Conservation (phyloP, 1,284 basidiomycete species). For the Phaffia rhodozyma region DNA sequence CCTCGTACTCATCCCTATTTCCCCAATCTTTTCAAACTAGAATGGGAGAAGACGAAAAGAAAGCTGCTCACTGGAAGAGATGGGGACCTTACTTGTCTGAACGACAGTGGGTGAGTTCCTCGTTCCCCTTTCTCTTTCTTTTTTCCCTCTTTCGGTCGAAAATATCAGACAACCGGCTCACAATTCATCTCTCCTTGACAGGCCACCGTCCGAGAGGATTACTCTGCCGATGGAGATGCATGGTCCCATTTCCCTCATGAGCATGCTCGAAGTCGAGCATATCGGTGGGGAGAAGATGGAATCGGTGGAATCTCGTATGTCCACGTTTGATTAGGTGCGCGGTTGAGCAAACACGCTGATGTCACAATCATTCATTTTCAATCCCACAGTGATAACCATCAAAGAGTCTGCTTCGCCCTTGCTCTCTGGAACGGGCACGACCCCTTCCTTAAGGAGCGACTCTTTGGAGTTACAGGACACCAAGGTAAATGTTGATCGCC, state of each 20-base stretch:
- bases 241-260: slow-evolving; percentile 98
- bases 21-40: slow-evolving; percentile 56
- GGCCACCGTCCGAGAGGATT: slow-evolving; percentile 74
- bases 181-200: not conserved
- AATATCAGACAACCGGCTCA: not conserved
- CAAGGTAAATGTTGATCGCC: slow-evolving; percentile 41
- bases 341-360: not conserved
- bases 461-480: slow-evolving; percentile 87
- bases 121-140: slow-evolving; percentile 1
- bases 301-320: slow-evolving; percentile 73
- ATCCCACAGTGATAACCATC: slow-evolving; percentile 65
- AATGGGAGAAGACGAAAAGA: slow-evolving; percentile 54
- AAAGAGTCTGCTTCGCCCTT: slow-evolving; percentile 77
- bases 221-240: slow-evolving; percentile 89
- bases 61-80: slow-evolving; percentile 80
- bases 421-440: slow-evolving; percentile 94
- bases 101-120: slow-evolving; percentile 76
- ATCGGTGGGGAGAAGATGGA: slow-evolving; percentile 97
- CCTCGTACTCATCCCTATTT: slow-evolving; percentile 31
- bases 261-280: slow-evolving; percentile 83
- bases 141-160: not conserved
- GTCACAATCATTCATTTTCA: not conserved
- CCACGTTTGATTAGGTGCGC: no score
- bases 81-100: slow-evolving; percentile 98
- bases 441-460: slow-evolving; percentile 86